Evolutionary conservation across 176 grass and related monocot genomes (phyloP).

Genomic region (Zizania latifolia): DNA sequence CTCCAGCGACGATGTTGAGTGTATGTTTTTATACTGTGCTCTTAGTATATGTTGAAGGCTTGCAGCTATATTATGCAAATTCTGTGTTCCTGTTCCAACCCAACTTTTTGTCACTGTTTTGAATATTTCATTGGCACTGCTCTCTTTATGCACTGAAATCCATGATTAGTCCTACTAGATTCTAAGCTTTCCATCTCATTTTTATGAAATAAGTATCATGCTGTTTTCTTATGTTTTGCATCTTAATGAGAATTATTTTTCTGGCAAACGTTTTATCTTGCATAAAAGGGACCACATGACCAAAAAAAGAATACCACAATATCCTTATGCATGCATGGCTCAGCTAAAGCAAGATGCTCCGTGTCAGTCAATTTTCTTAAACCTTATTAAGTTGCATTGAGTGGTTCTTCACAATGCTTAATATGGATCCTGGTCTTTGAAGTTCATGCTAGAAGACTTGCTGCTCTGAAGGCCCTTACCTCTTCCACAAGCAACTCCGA

Average conservation of each 20-base stretch:
- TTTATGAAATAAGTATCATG: neutral
- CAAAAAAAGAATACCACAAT: neutral
- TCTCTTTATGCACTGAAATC: neutral
- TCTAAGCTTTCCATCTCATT: neutral
- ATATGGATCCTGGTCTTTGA: conserved; percentile 45
- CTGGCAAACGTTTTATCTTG: neutral
- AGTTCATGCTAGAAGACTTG: conserved; percentile 92
- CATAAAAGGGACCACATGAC: neutral
- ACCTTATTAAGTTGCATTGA: neutral
- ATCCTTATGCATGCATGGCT: neutral
- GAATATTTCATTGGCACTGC: neutral
- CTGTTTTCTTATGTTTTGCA: neutral
- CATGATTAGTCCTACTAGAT: conserved; percentile 17
- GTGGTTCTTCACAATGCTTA: conserved; percentile 22
- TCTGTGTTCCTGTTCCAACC: conserved; percentile 7
- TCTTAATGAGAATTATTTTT: neutral
- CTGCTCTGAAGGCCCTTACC: conserved; percentile 87
- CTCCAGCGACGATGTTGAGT: conserved; percentile 65
- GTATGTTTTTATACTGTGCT: conserved; percentile 40
- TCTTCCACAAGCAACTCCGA: conserved; percentile 68
- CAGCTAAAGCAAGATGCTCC: neutral
- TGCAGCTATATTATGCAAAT: conserved; percentile 15
- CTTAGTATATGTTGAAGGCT: conserved; percentile 14
- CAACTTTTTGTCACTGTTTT: neutral
- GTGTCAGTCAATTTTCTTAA: conserved; percentile 19